phyloP scores from a whole-genome alignment of 345 rosid genomes.

The Brassica rapa region DNA sequence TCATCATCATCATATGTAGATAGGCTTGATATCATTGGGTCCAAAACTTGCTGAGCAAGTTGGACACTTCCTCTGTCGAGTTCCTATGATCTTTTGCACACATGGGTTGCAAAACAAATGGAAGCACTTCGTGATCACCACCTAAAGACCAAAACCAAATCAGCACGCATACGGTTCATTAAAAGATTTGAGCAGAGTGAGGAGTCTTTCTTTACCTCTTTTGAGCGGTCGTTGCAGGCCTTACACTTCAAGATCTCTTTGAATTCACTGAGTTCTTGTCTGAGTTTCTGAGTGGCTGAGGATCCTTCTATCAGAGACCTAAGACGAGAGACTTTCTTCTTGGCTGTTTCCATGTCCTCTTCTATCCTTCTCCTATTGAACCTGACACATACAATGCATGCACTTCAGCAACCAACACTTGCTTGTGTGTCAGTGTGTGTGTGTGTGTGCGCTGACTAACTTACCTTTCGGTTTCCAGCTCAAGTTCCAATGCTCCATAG shows the following conservation, averaged over 20 bases:
- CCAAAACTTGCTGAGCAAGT: conserved; percentile 85
- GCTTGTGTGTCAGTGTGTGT: neutral
- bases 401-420: conserved; percentile 8
- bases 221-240: conserved; percentile 79
- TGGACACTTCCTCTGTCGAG: conserved; percentile 89
- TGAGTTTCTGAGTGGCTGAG: conserved; percentile 67
- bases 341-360: conserved; percentile 69
- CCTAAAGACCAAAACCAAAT: conserved; percentile 46
- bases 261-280: conserved; percentile 79
- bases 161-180: neutral
- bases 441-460: neutral
- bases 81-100: conserved; percentile 68
- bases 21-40: conserved; percentile 87
- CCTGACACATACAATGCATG: conserved; percentile 41
- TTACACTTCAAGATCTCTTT: conserved; percentile 89
- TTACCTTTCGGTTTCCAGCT: conserved; percentile 81
- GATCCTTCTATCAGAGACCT: conserved; percentile 68
- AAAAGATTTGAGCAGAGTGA: neutral
- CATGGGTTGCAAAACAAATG: conserved; percentile 92
- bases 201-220: conserved; percentile 62
- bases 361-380: conserved; percentile 74
- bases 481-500: conserved; percentile 57
- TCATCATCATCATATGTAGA: conserved; percentile 61
- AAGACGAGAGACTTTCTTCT: conserved; percentile 67
- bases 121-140: conserved; percentile 94